Evolutionary conservation across 345 rosid species (phyloP).

Genomic region (Clarkia xantiana): DNA sequence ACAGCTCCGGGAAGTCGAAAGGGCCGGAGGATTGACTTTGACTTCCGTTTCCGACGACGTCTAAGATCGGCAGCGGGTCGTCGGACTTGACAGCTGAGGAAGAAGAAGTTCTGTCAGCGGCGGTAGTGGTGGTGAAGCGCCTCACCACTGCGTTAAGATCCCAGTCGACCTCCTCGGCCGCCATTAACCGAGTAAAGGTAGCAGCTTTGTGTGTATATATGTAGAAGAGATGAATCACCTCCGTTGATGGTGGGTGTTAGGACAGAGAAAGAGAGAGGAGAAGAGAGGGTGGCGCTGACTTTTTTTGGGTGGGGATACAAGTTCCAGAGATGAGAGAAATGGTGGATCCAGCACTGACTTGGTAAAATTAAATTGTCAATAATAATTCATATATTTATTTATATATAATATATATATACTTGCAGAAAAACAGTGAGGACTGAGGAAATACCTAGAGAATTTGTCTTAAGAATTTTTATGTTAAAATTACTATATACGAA

Average conservation of each 20-base stretch:
- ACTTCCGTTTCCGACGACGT: constrained; percentile 1
- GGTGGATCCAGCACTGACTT: constrained; percentile 40
- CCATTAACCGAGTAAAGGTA: not conserved
- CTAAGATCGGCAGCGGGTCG: not conserved
- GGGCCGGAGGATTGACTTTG: constrained; percentile 1
- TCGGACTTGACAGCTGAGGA: not conserved
- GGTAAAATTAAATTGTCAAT: constrained; percentile 9
- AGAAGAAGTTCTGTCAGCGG: not conserved
- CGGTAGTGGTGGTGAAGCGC: constrained; percentile 27
- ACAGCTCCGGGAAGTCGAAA: constrained; percentile 21
- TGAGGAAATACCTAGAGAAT: too few relatives aligned
- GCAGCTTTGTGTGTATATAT: too few relatives aligned
- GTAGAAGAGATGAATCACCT: not conserved
- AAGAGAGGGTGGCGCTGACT: constrained; percentile 68
- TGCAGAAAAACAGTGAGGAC: too few relatives aligned
- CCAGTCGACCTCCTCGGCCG: constrained; percentile 50
- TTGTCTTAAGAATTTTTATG: too few relatives aligned
- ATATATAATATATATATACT: too few relatives aligned
- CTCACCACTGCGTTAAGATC: constrained; percentile 73
- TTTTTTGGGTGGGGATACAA: constrained; percentile 7
- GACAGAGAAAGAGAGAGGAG: constrained; percentile 19
- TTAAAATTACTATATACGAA: too few relatives aligned
- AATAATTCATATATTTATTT: constrained; percentile 20
- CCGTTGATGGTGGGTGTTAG: constrained; percentile 4
- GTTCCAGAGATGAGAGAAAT: constrained; percentile 16